Percentiles rank a stretch among this genome's conserved stretches.
Conservation (phyloP, 169 alveolate species). For the Cryptosporidium meleagridis region DNA sequence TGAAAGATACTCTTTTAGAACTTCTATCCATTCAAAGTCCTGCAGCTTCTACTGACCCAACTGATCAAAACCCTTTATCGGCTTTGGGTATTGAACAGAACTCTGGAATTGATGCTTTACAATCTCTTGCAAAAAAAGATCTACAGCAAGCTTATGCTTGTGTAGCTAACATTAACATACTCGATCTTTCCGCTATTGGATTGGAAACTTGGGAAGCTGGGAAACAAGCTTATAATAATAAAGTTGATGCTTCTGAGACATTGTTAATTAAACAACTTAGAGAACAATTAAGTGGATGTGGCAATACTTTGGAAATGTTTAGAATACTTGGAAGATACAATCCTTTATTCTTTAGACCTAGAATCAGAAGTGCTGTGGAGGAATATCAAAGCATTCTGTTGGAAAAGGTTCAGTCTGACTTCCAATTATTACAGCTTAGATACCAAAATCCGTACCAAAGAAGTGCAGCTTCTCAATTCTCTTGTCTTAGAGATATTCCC, state of each 20-base stretch:
- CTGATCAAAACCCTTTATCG: conserved; percentile 18
- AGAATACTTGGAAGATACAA: conserved; percentile 94
- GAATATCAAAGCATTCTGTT: conserved; percentile 95
- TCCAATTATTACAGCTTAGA: conserved; percentile 88
- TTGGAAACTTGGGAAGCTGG: conserved; percentile 87
- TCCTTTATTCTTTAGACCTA: conserved; percentile 94
- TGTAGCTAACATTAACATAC: conserved; percentile 78
- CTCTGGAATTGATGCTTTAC: conserved; percentile 55
- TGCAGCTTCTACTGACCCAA: not conserved
- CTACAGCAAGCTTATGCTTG: conserved; percentile 67
- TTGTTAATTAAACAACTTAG: conserved; percentile 93
- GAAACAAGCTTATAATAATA: conserved; percentile 88
- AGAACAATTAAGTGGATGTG: conserved; percentile 95
- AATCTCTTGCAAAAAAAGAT: conserved; percentile 67
- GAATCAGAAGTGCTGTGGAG: conserved; percentile 96
- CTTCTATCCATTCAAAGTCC: conserved; percentile 21
- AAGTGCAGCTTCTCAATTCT: conserved; percentile 89
- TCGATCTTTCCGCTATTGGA: conserved; percentile 81
- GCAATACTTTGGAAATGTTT: conserved; percentile 95
- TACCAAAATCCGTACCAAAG: conserved; percentile 90
- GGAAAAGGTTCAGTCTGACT: conserved; percentile 91
- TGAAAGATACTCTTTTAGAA: conserved; percentile 87
- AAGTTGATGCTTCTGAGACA: conserved; percentile 94
- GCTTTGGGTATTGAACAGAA: conserved; percentile 45
- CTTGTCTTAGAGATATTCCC: conserved; percentile 94